Base-by-base conservation (phyloP, 208 protist species). In the Trypanosoma melophagium region DNA sequence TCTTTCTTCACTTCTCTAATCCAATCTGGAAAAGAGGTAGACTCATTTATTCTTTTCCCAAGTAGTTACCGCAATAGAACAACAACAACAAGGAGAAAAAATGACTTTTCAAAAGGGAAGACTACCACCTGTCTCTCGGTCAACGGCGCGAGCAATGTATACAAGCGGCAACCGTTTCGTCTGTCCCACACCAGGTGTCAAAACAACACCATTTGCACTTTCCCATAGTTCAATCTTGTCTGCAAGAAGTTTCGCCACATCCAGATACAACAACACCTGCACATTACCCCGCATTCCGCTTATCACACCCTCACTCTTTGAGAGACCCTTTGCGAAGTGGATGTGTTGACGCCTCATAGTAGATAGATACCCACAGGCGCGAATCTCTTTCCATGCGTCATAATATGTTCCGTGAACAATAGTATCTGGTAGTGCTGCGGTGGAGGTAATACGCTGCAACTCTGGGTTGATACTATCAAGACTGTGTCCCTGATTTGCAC, bases 331-430 rank as follows among this genome's bases (percentile, higher is more conserved):
- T 24, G 94, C 87, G 63, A 97, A 96, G 76, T 97, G 94, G 54
- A 97, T 95, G 72, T 97, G 89, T 51, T 90, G 78, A 21, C 90
- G 77, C 0, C 41, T 66, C 93, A 97, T 97, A 38, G 81, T 71
- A 25, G 78, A 90, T 2, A 97, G 71, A 69, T 87, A 93, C 28
- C 93, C 93, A 38, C 77, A 87, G n/a, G 22, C 51, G 7, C 49
- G 12, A 21, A 97, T 97, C 17, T 60, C 7, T 17, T 64, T 22
- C 81, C 81, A 94, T 17, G 83, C 79, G 0, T 53, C 17, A 68
- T 73, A 79, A 69, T 90, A 90, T 16, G 93, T 97, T 47, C 93
- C 93, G 66, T 97, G 93, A 22, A 35, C 28, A 35, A 97, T 66
- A 3, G 82, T 83, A 22, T 80, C 25, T 7, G 71, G 75, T 0